Conservation (phyloP, 495 filamentous ascomycete genomes). For the Immersiella caudata region DNA sequence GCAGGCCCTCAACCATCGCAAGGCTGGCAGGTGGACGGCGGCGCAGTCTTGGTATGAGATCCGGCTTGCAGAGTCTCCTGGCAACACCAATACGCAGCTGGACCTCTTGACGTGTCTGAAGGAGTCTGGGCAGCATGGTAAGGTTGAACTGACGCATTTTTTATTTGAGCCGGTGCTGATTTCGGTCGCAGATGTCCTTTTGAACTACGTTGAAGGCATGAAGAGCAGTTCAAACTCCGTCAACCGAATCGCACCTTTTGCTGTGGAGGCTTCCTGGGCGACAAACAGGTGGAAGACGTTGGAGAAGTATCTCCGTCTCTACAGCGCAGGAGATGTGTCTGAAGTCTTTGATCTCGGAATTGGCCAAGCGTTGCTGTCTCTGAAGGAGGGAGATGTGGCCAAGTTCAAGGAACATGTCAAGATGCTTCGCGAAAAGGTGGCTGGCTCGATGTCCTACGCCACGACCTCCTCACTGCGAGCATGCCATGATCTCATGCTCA, state of each 20-base stretch:
- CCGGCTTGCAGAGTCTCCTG: constrained; percentile 74
- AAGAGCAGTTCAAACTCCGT: constrained; percentile 54
- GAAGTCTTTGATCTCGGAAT: constrained; percentile 83
- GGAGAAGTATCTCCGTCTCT: constrained; percentile 63
- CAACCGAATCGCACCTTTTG: constrained; percentile 71
- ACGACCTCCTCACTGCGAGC: constrained; percentile 76
- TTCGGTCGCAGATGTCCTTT: constrained; percentile 65
- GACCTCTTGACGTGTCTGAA: constrained; percentile 87
- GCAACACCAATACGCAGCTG: constrained; percentile 74
- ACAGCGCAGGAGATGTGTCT: constrained; percentile 52
- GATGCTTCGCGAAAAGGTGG: constrained; percentile 68
- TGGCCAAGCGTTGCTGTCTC: constrained; percentile 68
- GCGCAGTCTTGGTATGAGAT: constrained; percentile 98
- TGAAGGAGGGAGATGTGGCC: constrained; percentile 57
- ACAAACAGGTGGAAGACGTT: constrained; percentile 78
- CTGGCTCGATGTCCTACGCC: constrained; percentile 70
- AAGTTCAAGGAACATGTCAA: constrained; percentile 63
- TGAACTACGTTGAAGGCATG: constrained; percentile 82
- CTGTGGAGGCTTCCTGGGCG: constrained; percentile 88
- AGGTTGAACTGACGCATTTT: constrained; percentile 15
- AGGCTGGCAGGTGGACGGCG: constrained; percentile 95
- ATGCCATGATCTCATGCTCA: constrained; percentile 79
- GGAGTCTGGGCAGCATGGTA: constrained; percentile 89
- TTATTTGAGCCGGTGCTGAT: constrained; percentile 20
- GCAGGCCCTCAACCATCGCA: constrained; percentile 87